Evolutionary conservation across 495 filamentous ascomycete genomes (phyloP).

Genomic region (Aspergillus ellipticus): DNA sequence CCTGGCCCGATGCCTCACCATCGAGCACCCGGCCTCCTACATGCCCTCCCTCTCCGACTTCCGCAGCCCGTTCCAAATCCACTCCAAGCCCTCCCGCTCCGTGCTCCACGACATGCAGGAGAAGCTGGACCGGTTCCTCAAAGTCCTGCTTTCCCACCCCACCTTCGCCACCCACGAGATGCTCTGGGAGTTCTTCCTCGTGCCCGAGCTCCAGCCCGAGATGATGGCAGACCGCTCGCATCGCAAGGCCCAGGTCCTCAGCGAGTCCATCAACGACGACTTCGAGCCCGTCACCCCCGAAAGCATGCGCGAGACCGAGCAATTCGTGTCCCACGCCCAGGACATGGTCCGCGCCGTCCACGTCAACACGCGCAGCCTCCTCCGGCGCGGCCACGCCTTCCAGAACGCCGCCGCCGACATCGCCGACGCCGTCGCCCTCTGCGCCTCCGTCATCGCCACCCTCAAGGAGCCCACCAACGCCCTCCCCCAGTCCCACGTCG

Average conservation of each 20-base stretch:
- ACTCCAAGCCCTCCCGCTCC: slow-evolving; percentile 83
- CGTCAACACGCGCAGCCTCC: slow-evolving; percentile 72
- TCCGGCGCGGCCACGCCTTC: slow-evolving; percentile 48
- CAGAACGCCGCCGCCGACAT: slow-evolving; percentile 53
- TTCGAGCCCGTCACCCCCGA: slow-evolving; percentile 65
- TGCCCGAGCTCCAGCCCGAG: slow-evolving; percentile 86
- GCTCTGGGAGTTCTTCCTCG: slow-evolving; percentile 98
- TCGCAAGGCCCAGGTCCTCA: slow-evolving; percentile 76
- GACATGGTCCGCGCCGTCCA: slow-evolving; percentile 84
- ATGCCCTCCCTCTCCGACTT: slow-evolving; percentile 75
- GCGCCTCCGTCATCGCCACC: slow-evolving; percentile 51
- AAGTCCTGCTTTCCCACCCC: slow-evolving; percentile 79
- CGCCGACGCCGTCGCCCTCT: slow-evolving; percentile 60
- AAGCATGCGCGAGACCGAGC: slow-evolving; percentile 86
- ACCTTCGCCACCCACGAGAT: slow-evolving; percentile 97
- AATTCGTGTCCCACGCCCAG: slow-evolving; percentile 83
- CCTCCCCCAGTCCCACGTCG: slow-evolving; percentile 62
- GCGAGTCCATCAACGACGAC: slow-evolving; percentile 84
- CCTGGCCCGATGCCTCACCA: slow-evolving; percentile 76
- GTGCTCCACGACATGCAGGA: slow-evolving; percentile 85
- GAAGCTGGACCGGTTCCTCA: slow-evolving; percentile 80
- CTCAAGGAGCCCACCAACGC: slow-evolving; percentile 42
- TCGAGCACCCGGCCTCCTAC: slow-evolving; percentile 95
- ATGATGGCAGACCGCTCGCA: slow-evolving; percentile 86
- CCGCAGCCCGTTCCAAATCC: slow-evolving; percentile 86